Evolutionary conservation across 208 protist species (phyloP).

Genomic region (Herpetomonas tarakana): DNA sequence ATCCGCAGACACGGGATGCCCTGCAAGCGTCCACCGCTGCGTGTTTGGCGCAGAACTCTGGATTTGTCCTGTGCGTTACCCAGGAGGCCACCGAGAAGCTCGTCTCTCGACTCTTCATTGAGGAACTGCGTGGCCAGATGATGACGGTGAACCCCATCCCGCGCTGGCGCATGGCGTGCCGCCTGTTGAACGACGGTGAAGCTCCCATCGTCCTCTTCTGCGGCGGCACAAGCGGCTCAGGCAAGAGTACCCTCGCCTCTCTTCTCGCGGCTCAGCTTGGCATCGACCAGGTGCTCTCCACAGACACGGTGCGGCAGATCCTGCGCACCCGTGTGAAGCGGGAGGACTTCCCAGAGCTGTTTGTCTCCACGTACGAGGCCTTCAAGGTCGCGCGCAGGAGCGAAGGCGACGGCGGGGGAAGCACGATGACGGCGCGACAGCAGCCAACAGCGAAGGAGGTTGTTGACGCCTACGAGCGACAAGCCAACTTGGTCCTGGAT

Average conservation of each 20-base stretch:
- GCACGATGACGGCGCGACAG: background rate
- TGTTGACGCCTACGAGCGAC: conserved; percentile 24
- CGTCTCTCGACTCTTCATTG: conserved; percentile 14
- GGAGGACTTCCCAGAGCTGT: conserved; percentile 42
- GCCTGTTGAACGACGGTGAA: conserved; percentile 43
- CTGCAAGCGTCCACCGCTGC: too few relatives aligned
- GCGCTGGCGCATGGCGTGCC: conserved; percentile 34
- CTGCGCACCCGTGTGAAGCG: conserved; percentile 39
- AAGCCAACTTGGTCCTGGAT: conserved; percentile 21
- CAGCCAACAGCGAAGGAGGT: conserved; percentile 13
- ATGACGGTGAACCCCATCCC: conserved; percentile 33
- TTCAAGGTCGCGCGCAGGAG: conserved; percentile 9
- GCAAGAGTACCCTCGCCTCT: conserved; percentile 87
- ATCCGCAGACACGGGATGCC: too few relatives aligned
- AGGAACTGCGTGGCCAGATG: conserved; percentile 40
- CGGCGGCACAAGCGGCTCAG: conserved; percentile 90
- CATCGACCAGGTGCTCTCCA: conserved; percentile 85
- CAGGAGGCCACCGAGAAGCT: background rate
- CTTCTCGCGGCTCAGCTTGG: conserved; percentile 80
- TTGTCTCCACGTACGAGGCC: conserved; percentile 66
- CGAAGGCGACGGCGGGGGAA: background rate
- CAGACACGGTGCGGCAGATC: conserved; percentile 90
- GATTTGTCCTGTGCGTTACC: background rate
- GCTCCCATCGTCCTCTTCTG: conserved; percentile 82
- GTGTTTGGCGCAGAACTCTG: too few relatives aligned